Percentiles rank a stretch among this genome's conserved stretches.
These are phyloP conservation scores for Epicoccum sorghinum DNA, from an alignment of 2,329 filamentous ascomycete genomes.

Conservation along the genomic window DNA sequence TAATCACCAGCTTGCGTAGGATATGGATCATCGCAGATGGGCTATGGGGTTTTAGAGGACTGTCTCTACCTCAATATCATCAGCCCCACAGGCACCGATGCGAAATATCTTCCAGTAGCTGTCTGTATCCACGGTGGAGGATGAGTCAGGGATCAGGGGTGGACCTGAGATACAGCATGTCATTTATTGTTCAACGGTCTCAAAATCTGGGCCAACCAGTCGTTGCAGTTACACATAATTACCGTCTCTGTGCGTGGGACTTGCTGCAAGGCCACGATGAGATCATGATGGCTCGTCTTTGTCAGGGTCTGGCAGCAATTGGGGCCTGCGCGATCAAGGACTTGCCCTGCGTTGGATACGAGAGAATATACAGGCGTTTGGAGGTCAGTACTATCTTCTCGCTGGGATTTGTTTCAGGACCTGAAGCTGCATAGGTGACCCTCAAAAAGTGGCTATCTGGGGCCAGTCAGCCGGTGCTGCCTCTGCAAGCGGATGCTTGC, in stretches of 20 bases:
- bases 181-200: constrained; percentile 19
- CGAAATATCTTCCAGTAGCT: neutral
- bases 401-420: neutral
- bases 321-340: constrained; percentile 61
- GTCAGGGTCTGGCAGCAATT: constrained; percentile 44
- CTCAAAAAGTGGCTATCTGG: constrained; percentile 59
- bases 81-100: constrained; percentile 42
- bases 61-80: constrained; percentile 30
- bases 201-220: constrained; percentile 14
- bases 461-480: constrained; percentile 63
- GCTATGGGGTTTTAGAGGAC: constrained; percentile 31
- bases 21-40: neutral
- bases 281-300: constrained; percentile 1
- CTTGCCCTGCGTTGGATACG: constrained; percentile 59
- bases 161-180: constrained; percentile 15
- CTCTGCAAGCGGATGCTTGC: neutral
- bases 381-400: constrained; percentile 23
- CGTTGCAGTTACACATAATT: constrained; percentile 38
- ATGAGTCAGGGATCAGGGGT: constrained; percentile 38
- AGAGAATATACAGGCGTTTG: constrained; percentile 43
- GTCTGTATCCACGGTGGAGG: constrained; percentile 28
- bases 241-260: constrained; percentile 8
- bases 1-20: neutral
- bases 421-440: constrained; percentile 33
- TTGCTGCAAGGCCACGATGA: constrained; percentile 43